phyloP scores from a whole-genome alignment of 2,329 filamentous ascomycete species.

The Ilyonectria mors-panacis region DNA sequence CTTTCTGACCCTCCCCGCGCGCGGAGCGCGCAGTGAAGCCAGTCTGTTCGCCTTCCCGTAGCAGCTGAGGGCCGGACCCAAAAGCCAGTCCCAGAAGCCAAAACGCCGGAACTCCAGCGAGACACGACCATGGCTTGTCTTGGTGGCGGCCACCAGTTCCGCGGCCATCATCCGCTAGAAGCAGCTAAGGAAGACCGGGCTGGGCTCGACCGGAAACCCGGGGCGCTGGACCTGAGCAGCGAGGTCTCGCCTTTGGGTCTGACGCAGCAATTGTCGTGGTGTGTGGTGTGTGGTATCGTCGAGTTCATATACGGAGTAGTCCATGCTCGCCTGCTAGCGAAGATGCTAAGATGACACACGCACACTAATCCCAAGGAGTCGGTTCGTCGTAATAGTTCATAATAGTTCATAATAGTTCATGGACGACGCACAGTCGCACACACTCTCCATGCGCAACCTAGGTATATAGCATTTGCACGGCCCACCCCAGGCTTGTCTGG shows the following conservation, averaged over 20 bases:
- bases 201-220: not conserved
- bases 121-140: not conserved
- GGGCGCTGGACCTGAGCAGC: not conserved
- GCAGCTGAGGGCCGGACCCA: not conserved
- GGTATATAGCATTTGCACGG: slow-evolving; percentile 1
- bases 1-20: not conserved
- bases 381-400: not conserved
- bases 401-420: not conserved
- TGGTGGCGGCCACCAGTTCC: slow-evolving; percentile 17
- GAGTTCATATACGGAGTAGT: not conserved
- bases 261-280: not conserved
- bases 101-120: too few species aligned
- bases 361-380: not conserved
- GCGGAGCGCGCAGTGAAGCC: not conserved
- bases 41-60: not conserved
- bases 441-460: not conserved
- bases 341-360: not conserved
- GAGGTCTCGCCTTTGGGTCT: too few species aligned
- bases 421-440: not conserved
- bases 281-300: not conserved
- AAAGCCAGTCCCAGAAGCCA: not conserved
- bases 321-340: not conserved
- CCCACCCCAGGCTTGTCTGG: not conserved
- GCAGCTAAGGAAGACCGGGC: not conserved
- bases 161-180: slow-evolving; percentile 7